These are phyloP conservation scores for Incumbomyces lentus DNA, from an alignment of 2,329 filamentous ascomycete genomes.

Conservation along the genomic window DNA sequence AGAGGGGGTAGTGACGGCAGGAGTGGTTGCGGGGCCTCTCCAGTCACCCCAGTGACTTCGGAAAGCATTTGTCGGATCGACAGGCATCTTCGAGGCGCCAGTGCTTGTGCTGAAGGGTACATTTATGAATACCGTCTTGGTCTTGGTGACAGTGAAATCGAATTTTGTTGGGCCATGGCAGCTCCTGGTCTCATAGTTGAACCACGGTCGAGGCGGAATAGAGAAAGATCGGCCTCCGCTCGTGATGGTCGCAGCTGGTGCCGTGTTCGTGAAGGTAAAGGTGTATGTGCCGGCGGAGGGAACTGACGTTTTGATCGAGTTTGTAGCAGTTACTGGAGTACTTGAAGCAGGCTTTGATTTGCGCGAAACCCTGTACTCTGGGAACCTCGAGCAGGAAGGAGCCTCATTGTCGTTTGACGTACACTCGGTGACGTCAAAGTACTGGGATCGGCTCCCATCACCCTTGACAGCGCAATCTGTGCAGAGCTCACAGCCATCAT, in stretches of 20 bases:
- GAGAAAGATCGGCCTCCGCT: conserved; percentile 9
- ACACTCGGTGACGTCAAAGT: conserved; percentile 15
- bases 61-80: too few species aligned
- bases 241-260: conserved; percentile 8
- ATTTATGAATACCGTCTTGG: conserved; percentile 10
- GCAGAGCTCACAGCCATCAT: conserved; percentile 16
- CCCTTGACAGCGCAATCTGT: conserved; percentile 7
- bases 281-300: conserved; percentile 13
- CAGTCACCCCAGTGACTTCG: too few species aligned
- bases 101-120: not conserved
- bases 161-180: conserved; percentile 11
- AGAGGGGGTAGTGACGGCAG: too few species aligned
- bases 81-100: conserved; percentile 6
- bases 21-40: too few species aligned
- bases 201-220: conserved; percentile 14
- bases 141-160: conserved; percentile 16
- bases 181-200: conserved; percentile 9
- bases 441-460: conserved; percentile 15
- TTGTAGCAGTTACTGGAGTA: not conserved
- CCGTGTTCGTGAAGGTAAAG: conserved; percentile 15
- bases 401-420: conserved; percentile 11
- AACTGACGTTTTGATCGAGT: conserved; percentile 11
- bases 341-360: conserved; percentile 8
- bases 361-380: conserved; percentile 12
- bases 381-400: not conserved